Percentiles rank a stretch among this genome's conserved stretches.
Conservation (phyloP, 2,329 filamentous ascomycete species). For the Colletotrichum falcatum region DNA sequence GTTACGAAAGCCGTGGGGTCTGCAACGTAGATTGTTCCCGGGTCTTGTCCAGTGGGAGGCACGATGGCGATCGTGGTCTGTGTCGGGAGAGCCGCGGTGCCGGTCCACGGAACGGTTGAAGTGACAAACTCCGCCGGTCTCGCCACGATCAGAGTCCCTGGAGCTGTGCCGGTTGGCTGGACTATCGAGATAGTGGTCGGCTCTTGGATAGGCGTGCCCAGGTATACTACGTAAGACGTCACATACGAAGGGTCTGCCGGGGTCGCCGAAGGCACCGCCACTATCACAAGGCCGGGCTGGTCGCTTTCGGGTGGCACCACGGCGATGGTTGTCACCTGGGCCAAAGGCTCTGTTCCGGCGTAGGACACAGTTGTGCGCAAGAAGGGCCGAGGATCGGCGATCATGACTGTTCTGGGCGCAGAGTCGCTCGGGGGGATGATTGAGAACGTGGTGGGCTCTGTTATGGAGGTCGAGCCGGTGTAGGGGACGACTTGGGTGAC, state of each 20-base stretch:
- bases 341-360: not conserved
- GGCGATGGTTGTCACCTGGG: conserved; percentile 10
- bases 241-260: not conserved
- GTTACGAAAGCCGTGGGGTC: conserved; percentile 33
- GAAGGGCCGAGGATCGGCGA: conserved; percentile 8
- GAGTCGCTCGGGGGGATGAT: not conserved
- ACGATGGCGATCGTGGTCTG: conserved; percentile 18
- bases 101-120: conserved; percentile 29
- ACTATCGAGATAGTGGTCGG: conserved; percentile 19
- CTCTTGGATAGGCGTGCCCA: conserved; percentile 5
- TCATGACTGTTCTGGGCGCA: not conserved
- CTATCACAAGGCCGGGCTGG: conserved; percentile 21
- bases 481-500: not conserved
- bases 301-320: conserved; percentile 16
- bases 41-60: conserved; percentile 12
- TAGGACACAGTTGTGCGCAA: conserved; percentile 2
- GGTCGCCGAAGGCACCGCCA: conserved; percentile 13
- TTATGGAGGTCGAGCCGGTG: not conserved
- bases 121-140: conserved; percentile 33
- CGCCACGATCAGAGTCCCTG: conserved; percentile 35
- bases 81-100: not conserved
- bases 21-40: conserved; percentile 33
- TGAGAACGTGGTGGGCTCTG: not conserved
- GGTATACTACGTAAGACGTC: conserved; percentile 15
- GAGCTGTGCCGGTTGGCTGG: conserved; percentile 14